Evolutionary conservation across 495 filamentous ascomycete genomes (phyloP).

Genomic region (Trichoderma virens): DNA sequence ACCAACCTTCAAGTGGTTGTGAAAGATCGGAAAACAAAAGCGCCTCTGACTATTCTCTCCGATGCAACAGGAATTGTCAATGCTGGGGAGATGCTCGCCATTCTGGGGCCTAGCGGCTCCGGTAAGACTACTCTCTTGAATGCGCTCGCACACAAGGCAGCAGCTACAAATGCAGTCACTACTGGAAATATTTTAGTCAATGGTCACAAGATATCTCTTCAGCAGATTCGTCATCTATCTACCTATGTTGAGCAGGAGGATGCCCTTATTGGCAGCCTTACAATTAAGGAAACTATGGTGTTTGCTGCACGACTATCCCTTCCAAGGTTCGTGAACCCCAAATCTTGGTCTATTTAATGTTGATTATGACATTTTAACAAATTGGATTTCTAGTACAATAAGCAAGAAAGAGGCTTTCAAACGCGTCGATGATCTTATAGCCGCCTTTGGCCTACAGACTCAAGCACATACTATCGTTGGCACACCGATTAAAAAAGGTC

Average conservation of each 20-base stretch:
- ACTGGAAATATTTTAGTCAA: slow-evolving; percentile 50
- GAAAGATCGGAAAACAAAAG: slow-evolving; percentile 57
- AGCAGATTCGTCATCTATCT: slow-evolving; percentile 43
- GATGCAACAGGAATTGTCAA: slow-evolving; percentile 42
- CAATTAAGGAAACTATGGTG: slow-evolving; percentile 65
- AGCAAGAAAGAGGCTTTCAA: slow-evolving; percentile 54
- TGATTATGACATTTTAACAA: background rate
- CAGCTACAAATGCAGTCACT: slow-evolving; percentile 44
- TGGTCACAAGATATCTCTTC: slow-evolving; percentile 32
- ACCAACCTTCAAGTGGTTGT: slow-evolving; percentile 55
- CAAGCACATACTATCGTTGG: slow-evolving; percentile 65
- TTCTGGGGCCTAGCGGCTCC: slow-evolving; percentile 70
- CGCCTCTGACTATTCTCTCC: slow-evolving; percentile 46
- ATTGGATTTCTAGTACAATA: slow-evolving; percentile 12
- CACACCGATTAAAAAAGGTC: slow-evolving; percentile 70
- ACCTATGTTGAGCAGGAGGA: slow-evolving; percentile 84
- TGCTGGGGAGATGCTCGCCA: slow-evolving; percentile 60
- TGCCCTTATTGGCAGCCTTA: slow-evolving; percentile 68
- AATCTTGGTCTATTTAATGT: slow-evolving; percentile 31
- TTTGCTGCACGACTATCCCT: slow-evolving; percentile 74
- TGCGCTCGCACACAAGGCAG: slow-evolving; percentile 65
- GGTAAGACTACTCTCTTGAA: slow-evolving; percentile 77
- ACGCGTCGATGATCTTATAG: slow-evolving; percentile 80
- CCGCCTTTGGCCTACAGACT: slow-evolving; percentile 65
- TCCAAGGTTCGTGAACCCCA: slow-evolving; percentile 38